Conservation (phyloP, 176 grass and related monocot genomes). For the Alopecurus myosuroides region DNA sequence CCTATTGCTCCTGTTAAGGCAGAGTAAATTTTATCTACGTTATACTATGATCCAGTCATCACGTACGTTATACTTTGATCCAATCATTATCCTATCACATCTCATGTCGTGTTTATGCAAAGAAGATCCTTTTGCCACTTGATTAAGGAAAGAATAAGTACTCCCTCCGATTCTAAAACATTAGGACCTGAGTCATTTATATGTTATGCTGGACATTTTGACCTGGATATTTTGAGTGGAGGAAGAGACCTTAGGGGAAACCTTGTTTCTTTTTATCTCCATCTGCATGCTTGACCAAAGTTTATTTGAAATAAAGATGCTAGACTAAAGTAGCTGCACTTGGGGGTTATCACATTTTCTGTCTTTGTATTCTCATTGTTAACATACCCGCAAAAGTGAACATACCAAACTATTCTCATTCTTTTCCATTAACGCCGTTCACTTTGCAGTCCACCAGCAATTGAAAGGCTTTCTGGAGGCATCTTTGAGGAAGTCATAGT, state of each 20-base stretch:
- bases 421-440: neutral
- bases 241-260: neutral
- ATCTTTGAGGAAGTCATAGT: constrained; percentile 92
- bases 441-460: constrained; percentile 69
- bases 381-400: neutral
- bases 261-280: neutral
- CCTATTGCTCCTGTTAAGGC: neutral
- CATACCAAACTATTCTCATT: neutral
- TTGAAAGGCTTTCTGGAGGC: constrained; percentile 74
- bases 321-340: neutral
- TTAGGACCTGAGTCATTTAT: neutral
- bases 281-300: neutral
- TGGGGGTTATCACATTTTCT: neutral
- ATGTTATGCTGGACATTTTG: neutral
- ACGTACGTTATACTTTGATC: neutral
- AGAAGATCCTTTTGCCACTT: neutral
- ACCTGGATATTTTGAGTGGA: neutral
- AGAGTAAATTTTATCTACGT: neutral
- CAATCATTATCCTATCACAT: neutral
- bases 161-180: too few relatives aligned
- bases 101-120: neutral
- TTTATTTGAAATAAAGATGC: neutral
- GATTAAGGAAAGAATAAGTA: neutral
- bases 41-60: neutral
- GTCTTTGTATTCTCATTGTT: neutral